Evolutionary conservation across 495 filamentous ascomycete species (phyloP).

Genomic region (Penicillium mononematosum): DNA sequence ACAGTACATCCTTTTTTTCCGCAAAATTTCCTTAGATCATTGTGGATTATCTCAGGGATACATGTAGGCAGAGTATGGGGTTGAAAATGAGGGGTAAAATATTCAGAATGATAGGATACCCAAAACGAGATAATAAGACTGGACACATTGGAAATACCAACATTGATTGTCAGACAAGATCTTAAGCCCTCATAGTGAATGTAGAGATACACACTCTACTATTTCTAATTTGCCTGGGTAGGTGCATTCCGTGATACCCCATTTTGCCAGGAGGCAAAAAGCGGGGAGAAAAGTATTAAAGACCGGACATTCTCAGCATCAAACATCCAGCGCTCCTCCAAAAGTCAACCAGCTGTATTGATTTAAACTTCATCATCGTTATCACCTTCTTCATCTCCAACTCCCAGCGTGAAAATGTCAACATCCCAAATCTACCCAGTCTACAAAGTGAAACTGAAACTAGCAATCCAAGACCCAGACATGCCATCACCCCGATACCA

Average conservation of each 20-base stretch:
- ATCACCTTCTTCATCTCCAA: background rate
- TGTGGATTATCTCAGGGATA: too few species aligned
- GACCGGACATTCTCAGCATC: background rate
- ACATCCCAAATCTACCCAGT: constrained; percentile 20
- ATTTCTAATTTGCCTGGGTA: background rate
- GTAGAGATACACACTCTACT: background rate
- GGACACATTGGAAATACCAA: background rate
- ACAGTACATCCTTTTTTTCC: too few species aligned
- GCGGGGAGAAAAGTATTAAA: background rate
- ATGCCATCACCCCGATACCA: constrained; percentile 23
- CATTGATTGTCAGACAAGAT: background rate
- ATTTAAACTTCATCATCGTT: background rate
- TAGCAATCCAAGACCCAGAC: constrained; percentile 30
- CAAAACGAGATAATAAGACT: background rate
- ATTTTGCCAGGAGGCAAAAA: background rate
- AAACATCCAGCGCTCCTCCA: background rate
- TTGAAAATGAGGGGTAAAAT: too few species aligned
- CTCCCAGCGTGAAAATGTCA: background rate
- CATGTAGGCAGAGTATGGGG: too few species aligned
- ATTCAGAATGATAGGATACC: too few species aligned
- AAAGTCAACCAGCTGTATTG: background rate
- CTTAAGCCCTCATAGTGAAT: background rate
- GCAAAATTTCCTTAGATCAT: too few species aligned
- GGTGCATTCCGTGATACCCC: background rate
- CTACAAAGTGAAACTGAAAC: constrained; percentile 23